These are phyloP conservation scores for Lentinula boryana DNA, from an alignment of 768 basidiomycete species.

Conservation along the genomic window DNA sequence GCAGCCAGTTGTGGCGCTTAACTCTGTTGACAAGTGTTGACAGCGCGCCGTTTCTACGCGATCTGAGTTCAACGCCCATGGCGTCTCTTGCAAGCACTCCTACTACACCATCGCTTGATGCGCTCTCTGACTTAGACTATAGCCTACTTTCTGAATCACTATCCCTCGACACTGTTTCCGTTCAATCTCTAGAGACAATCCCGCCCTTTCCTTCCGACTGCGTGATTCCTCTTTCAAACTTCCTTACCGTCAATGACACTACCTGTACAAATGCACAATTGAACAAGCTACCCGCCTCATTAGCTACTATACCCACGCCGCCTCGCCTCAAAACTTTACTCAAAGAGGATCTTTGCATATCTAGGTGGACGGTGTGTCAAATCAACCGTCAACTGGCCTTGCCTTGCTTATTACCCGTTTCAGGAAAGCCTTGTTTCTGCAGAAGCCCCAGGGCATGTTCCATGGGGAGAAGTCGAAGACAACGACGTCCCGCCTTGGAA, in stretches of 20 bases:
- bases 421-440: slow-evolving; percentile 22
- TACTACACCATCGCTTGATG: slow-evolving; percentile 5
- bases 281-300: slow-evolving; percentile 8
- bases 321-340: slow-evolving; percentile 31
- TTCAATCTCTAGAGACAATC: slow-evolving; percentile 16
- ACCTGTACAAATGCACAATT: not conserved
- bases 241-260: slow-evolving; percentile 23
- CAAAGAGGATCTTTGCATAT: slow-evolving; percentile 31
- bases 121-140: slow-evolving; percentile 6
- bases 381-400: not conserved
- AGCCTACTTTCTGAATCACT: slow-evolving; percentile 23
- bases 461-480: slow-evolving; percentile 26
- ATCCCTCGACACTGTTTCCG: slow-evolving; percentile 28
- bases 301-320: slow-evolving; percentile 29
- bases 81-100: not conserved
- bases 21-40: too few relatives aligned
- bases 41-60: too few relatives aligned
- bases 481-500: slow-evolving; percentile 21
- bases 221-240: slow-evolving; percentile 18
- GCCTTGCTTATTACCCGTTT: not conserved
- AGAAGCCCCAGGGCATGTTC: slow-evolving; percentile 31
- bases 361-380: slow-evolving; percentile 33
- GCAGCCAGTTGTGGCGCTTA: too few relatives aligned
- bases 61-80: not conserved
- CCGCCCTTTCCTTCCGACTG: slow-evolving; percentile 23